phyloP scores from a whole-genome alignment of 1,284 basidiomycete genomes.

The Microstroma glucosiphilum region DNA sequence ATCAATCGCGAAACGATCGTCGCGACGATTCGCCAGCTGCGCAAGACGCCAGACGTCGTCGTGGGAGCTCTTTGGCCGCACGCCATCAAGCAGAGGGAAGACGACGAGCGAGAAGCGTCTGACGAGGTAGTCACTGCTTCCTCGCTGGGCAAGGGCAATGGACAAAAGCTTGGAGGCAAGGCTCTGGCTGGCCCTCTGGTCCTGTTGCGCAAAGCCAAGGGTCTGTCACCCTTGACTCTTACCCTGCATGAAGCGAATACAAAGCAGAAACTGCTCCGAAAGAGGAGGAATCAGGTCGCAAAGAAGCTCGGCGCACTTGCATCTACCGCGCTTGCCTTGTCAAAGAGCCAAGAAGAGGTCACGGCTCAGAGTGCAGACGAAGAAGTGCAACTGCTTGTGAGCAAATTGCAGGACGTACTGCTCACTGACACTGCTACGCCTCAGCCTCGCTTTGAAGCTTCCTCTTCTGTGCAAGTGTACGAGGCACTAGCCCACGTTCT shows the following conservation, averaged over 20 bases:
- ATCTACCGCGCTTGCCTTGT: slow-evolving; percentile 5
- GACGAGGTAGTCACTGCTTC: neutral
- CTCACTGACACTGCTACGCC: slow-evolving; percentile 3
- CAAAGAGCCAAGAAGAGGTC: slow-evolving; percentile 9
- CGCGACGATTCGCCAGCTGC: neutral
- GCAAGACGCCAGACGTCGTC: slow-evolving; percentile 29
- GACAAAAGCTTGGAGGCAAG: neutral
- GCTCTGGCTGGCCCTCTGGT: neutral
- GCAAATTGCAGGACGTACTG: slow-evolving; percentile 7
- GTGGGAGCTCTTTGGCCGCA: slow-evolving; percentile 33
- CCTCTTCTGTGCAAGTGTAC: neutral
- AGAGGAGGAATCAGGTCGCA: slow-evolving; percentile 27
- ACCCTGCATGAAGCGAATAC: slow-evolving; percentile 32
- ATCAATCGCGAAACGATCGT: neutral
- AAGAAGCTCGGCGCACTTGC: slow-evolving; percentile 23
- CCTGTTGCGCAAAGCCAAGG: slow-evolving; percentile 3
- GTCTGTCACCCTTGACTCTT: slow-evolving; percentile 15
- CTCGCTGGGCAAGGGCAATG: neutral
- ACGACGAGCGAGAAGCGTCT: neutral
- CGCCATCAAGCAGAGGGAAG: neutral
- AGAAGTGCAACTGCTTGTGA: neutral
- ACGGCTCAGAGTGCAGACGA: neutral
- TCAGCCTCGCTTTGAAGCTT: neutral
- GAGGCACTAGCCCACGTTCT: slow-evolving; percentile 5
- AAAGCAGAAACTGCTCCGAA: slow-evolving; percentile 26